Conservation (phyloP, 2,329 filamentous ascomycete genomes). For the Trichoderma sp. region DNA sequence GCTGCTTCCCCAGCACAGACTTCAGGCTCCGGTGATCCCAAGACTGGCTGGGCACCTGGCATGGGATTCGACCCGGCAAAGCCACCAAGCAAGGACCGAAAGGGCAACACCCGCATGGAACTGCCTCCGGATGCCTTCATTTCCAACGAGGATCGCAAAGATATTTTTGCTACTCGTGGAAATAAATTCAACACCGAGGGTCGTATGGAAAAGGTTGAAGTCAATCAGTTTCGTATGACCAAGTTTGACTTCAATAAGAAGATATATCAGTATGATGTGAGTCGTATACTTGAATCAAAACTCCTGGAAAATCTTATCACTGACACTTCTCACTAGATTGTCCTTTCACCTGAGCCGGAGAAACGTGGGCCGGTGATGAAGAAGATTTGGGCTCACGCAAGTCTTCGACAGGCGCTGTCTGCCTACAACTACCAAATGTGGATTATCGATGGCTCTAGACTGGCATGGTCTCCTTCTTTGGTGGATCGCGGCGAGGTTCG, state of each 20-base stretch:
- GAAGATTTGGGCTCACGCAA: conserved; percentile 72
- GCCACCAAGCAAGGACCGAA: conserved; percentile 33
- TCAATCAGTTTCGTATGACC: conserved; percentile 77
- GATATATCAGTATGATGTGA: conserved; percentile 84
- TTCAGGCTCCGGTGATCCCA: conserved; percentile 25
- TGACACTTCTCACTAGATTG: conserved; percentile 51
- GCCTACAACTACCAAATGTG: conserved; percentile 51
- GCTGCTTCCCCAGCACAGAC: conserved; percentile 29
- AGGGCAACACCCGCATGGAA: conserved; percentile 54
- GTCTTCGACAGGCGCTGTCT: conserved; percentile 58
- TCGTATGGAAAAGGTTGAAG: conserved; percentile 53
- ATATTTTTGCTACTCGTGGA: conserved; percentile 39
- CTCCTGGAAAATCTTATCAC: not conserved
- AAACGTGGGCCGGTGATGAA: conserved; percentile 66
- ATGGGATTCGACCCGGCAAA: conserved; percentile 50
- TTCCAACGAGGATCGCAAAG: conserved; percentile 36
- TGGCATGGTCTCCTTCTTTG: conserved; percentile 69
- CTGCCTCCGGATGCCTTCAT: conserved; percentile 60
- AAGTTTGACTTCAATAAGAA: conserved; percentile 57
- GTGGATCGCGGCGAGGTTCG: conserved; percentile 53
- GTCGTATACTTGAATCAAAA: conserved; percentile 47
- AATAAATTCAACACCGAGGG: conserved; percentile 58
- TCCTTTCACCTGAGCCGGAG: conserved; percentile 62
- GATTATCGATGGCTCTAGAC: conserved; percentile 80
- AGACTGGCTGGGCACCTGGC: conserved; percentile 33